Percentiles rank a stretch among this genome's conserved stretches.
Evolutionary conservation across 1,139 yeast genomes (phyloP).

Genomic region (Yamadazyma songkhlaensis): DNA sequence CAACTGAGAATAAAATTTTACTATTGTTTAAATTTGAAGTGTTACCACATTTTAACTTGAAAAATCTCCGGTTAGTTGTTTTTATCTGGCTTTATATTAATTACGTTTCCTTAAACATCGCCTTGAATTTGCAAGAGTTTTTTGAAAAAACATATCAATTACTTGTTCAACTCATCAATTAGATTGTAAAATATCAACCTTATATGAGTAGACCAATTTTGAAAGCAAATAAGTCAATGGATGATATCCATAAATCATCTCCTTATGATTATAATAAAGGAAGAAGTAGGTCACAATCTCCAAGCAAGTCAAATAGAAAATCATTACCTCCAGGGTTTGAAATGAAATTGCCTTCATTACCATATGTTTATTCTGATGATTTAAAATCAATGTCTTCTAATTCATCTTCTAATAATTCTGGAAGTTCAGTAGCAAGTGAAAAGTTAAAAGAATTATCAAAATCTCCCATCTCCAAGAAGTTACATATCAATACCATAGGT

Average conservation of each 20-base stretch:
- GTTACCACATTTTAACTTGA: no score
- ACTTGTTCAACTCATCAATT: neutral
- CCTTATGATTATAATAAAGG: conserved; percentile 10
- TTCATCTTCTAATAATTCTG: conserved; percentile 8
- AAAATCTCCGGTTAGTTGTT: no score
- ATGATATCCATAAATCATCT: conserved; percentile 21
- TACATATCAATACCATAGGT: conserved; percentile 31
- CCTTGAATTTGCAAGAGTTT: neutral
- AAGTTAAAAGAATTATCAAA: conserved; percentile 31
- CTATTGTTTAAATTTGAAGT: no score
- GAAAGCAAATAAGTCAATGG: conserved; percentile 15
- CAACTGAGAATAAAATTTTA: no score
- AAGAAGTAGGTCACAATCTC: conserved; percentile 32
- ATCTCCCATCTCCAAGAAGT: conserved; percentile 35
- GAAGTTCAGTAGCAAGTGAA: conserved; percentile 14
- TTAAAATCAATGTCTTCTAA: conserved; percentile 14
- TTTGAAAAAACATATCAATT: neutral
- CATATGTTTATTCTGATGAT: conserved; percentile 17
- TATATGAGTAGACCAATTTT: conserved; percentile 3
- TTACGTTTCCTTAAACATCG: no score
- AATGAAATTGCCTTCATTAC: conserved; percentile 22
- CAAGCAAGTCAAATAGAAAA: conserved; percentile 23
- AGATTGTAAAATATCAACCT: neutral
- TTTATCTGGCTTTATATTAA: no score
- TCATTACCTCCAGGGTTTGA: conserved; percentile 25